phyloP scores from a whole-genome alignment of 2,329 filamentous ascomycete genomes.

The Scedosporium dehoogii region DNA sequence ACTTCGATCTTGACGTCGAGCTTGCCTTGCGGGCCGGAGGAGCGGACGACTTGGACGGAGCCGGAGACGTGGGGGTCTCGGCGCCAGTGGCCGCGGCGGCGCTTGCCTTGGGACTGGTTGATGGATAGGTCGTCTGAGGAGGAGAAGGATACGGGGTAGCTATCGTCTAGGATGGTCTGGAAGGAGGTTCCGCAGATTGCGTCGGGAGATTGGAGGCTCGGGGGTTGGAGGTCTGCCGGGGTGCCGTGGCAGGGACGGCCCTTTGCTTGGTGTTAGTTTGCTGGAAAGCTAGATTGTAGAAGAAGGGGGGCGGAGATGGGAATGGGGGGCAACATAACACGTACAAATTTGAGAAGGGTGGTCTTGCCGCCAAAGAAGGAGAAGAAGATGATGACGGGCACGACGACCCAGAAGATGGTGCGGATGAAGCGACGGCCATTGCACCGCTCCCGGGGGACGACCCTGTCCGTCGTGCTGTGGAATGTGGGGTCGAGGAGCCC shows the following conservation, averaged over 20 bases:
- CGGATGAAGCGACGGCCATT: background rate
- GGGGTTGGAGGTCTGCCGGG: too few species aligned
- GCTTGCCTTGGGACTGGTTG: slow-evolving; percentile 22
- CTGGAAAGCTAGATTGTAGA: too few species aligned
- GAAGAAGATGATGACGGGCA: background rate
- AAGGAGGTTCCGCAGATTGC: slow-evolving; percentile 17
- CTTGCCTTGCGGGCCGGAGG: slow-evolving; percentile 22
- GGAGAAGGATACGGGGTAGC: slow-evolving; percentile 22
- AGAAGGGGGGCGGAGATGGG: too few species aligned
- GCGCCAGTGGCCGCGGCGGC: slow-evolving; percentile 11
- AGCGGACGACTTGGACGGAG: slow-evolving; percentile 32
- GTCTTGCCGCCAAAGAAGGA: background rate
- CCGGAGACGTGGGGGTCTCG: slow-evolving; percentile 30
- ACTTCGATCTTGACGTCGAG: slow-evolving; percentile 34
- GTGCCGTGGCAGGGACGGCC: too few species aligned
- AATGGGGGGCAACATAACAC: background rate
- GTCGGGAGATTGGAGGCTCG: slow-evolving; percentile 5
- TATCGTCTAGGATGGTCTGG: slow-evolving; percentile 11
- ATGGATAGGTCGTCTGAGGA: slow-evolving; percentile 23
- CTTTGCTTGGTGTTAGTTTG: too few species aligned
- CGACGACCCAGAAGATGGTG: slow-evolving; percentile 19
- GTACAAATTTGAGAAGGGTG: slow-evolving; percentile 11
- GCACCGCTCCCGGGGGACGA: background rate
- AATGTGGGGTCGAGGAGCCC: background rate
- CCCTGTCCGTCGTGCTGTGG: background rate